Base-by-base conservation (phyloP, 2,329 filamentous ascomycete species). In the Aspergillus pseudoviridinutans region DNA sequence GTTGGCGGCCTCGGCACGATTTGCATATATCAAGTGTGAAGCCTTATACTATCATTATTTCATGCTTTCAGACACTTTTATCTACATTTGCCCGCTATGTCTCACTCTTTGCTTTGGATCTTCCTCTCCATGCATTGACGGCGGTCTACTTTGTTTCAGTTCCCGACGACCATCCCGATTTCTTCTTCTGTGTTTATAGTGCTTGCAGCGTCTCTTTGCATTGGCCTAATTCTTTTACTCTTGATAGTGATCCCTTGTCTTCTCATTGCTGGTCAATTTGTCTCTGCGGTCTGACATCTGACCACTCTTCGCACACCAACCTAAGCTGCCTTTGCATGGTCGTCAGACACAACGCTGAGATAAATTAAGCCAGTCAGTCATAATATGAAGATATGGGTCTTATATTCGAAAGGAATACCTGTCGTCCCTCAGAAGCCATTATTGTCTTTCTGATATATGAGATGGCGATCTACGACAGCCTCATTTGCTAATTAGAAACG, bases 11-110 rank as follows among this genome's bases (percentile, higher is more conserved):
- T 59, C 58, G 49, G 57, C 60, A 58, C 54, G 59, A 55, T 52
- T 65, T 64, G 58, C 61, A 64, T 57, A 62, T 65, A 61, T 54
- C 54, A 51, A 56, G 63, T 61, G 55, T 58, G 55, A 58, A 53
- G 61, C 52, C 56, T 60, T 58, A 46, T 24, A 17, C 7, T 49
- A 29, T 35, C 47, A 41, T 55, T 50, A 4, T 24, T 32, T 7
- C 14, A 44, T 62, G 60, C 64, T 66, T 64, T 63, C 58, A 50
- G 49, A 38, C 25, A 22, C 49, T 46, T 27, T 53, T 28, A 44
- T 44, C 58, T 58, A 24, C 49, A 25, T 29, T 25, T 44, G 22
- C 25, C 55, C 25, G 22, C 47, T 57, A 28, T 32, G 17, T 22
- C 20, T 50, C 14, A 7, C 17, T 42, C 25, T 46, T 25, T 8